Conservation (phyloP, 176 grass and related monocot species). For the Ananas comosus region DNA sequence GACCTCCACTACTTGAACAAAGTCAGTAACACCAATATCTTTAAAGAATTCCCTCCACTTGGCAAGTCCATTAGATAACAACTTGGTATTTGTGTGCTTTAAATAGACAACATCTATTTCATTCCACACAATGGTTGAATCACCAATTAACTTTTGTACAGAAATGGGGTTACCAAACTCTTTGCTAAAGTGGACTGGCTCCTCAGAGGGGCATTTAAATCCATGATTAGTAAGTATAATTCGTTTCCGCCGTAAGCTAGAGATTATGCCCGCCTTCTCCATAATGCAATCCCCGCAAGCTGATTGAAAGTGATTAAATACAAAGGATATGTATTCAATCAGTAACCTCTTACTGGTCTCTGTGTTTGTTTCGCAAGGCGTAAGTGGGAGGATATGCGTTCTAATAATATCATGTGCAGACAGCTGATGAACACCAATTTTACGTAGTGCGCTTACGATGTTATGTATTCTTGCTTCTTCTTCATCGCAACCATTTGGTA, state of each 20-base stretch:
- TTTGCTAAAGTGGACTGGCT: conserved; percentile 79
- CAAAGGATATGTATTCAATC: conserved; percentile 70
- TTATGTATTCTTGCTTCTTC: conserved; percentile 57
- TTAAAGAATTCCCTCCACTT: conserved; percentile 75
- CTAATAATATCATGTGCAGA: conserved; percentile 88
- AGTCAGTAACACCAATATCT: conserved; percentile 82
- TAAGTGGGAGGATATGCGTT: conserved; percentile 58
- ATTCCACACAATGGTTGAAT: conserved; percentile 51
- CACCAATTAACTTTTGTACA: conserved; percentile 37
- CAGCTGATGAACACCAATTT: conserved; percentile 61
- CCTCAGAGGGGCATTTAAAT: conserved; percentile 43
- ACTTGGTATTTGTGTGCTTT: conserved; percentile 41
- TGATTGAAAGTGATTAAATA: conserved; percentile 80
- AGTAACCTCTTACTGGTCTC: conserved; percentile 27
- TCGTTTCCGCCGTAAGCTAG: conserved; percentile 46
- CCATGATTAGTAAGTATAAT: conserved; percentile 80
- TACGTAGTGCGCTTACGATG: conserved; percentile 52
- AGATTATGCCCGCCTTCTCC: conserved; percentile 64
- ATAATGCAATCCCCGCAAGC: conserved; percentile 55
- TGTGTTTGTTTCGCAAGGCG: conserved; percentile 31
- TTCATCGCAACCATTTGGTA: neutral
- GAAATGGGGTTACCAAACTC: conserved; percentile 70
- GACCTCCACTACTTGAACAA: conserved; percentile 61
- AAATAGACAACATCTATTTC: conserved; percentile 75
- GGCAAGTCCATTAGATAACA: conserved; percentile 26